These are phyloP conservation scores for Apophysomyces sp. DNA, from an alignment of 371 early-diverging fungal species.

Conservation along the genomic window DNA sequence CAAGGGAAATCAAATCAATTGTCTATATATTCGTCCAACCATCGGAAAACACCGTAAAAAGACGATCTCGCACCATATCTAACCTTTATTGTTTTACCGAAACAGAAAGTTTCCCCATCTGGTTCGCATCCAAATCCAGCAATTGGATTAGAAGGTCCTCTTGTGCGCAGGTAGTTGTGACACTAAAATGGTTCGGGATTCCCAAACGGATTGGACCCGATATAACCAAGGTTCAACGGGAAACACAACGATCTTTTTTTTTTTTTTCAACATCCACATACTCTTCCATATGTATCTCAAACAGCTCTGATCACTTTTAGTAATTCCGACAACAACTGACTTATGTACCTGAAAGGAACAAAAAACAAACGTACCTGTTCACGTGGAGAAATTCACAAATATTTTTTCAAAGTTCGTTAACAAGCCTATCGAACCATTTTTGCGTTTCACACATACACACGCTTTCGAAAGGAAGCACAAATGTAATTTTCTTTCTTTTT, in stretches of 20 bases:
- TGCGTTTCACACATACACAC: background rate
- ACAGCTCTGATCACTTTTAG: background rate
- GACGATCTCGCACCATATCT: background rate
- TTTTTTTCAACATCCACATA: no score
- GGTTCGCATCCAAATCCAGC: background rate
- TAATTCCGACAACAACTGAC: background rate
- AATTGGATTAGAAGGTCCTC: background rate
- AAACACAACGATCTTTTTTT: background rate
- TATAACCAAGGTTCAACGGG: background rate
- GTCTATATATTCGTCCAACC: background rate
- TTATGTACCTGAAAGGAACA: background rate
- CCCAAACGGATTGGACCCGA: background rate
- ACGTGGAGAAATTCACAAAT: background rate
- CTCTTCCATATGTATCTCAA: no score
- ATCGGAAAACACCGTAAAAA: background rate
- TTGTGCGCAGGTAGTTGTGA: background rate
- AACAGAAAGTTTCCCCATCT: background rate
- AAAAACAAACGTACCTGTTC: background rate
- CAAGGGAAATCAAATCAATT: background rate
- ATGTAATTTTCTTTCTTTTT: no score
- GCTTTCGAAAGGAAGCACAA: background rate
- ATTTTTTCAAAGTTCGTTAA: background rate
- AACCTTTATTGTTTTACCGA: background rate
- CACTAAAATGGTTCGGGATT: no score
- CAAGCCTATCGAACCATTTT: background rate